Percentiles rank a stretch among this genome's conserved stretches.
phyloP scores from a whole-genome alignment of 2,329 filamentous ascomycete species.

The Westerdykella sp. region DNA sequence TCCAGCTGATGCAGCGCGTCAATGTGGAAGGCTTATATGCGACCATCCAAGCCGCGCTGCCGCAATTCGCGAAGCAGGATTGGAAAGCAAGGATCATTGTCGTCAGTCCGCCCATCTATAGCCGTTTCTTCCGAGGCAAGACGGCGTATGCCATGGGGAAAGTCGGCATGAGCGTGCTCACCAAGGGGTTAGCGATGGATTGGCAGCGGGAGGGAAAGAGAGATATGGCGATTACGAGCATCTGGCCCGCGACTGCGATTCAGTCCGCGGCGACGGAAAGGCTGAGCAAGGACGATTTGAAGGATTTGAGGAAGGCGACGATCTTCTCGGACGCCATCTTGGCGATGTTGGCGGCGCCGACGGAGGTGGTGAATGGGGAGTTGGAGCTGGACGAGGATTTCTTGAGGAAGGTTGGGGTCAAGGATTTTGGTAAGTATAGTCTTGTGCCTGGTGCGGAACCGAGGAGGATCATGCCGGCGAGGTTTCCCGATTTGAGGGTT shows the following conservation, averaged over 20 bases:
- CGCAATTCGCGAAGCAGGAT: slow-evolving; percentile 52
- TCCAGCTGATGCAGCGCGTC: slow-evolving; percentile 52
- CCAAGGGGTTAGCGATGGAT: slow-evolving; percentile 78
- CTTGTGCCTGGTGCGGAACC: slow-evolving; percentile 59
- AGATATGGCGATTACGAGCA: slow-evolving; percentile 70
- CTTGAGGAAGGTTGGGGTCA: slow-evolving; percentile 58
- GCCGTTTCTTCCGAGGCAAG: slow-evolving; percentile 78
- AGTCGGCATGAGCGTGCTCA: slow-evolving; percentile 74
- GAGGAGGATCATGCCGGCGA: slow-evolving; percentile 69
- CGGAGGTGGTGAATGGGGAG: slow-evolving; percentile 60
- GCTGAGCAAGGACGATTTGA: slow-evolving; percentile 40
- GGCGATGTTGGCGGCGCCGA: slow-evolving; percentile 59
- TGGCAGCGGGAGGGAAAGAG: slow-evolving; percentile 59
- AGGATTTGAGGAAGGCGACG: slow-evolving; percentile 58
- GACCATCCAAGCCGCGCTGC: slow-evolving; percentile 61
- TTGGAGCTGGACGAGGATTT: slow-evolving; percentile 78
- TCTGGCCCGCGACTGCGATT: slow-evolving; percentile 77
- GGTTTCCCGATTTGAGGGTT: slow-evolving; percentile 64
- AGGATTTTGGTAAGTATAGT: slow-evolving; percentile 67
- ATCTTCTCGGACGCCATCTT: slow-evolving; percentile 78
- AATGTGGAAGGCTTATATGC: slow-evolving; percentile 66
- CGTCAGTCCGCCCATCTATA: slow-evolving; percentile 79
- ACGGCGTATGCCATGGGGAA: slow-evolving; percentile 76
- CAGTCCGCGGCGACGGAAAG: slow-evolving; percentile 67
- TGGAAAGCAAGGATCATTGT: slow-evolving; percentile 64